These are phyloP conservation scores for Fusarium ambrosium DNA, from an alignment of 2,329 filamentous ascomycete species.

Conservation along the genomic window DNA sequence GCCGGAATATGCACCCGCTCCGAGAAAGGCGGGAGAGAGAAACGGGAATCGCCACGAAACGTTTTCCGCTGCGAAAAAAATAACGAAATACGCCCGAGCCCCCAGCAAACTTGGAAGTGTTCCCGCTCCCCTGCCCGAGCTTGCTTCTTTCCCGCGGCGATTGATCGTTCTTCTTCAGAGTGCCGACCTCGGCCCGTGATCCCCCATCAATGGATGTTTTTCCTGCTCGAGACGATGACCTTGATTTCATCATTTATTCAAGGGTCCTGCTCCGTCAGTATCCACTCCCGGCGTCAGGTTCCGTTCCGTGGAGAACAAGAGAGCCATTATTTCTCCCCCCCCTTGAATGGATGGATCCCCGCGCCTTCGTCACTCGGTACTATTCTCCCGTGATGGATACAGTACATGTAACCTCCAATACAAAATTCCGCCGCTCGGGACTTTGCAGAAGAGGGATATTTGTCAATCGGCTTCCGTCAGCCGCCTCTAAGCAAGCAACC, in stretches of 20 bases:
- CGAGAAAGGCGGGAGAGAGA: slow-evolving; percentile 10
- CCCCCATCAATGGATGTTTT: not conserved
- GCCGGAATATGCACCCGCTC: slow-evolving; percentile 18
- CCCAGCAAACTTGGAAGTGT: not conserved
- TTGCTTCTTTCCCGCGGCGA: not conserved
- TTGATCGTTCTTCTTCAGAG: not conserved
- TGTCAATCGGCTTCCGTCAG: not conserved
- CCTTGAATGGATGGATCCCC: slow-evolving; percentile 14
- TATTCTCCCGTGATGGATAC: not conserved
- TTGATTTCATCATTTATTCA: slow-evolving; percentile 3
- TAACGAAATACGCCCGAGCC: slow-evolving; percentile 24
- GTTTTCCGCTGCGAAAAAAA: not conserved
- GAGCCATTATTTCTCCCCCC: slow-evolving; percentile 5
- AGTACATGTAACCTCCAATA: not conserved
- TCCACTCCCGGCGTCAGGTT: slow-evolving; percentile 2
- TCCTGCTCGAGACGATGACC: not conserved
- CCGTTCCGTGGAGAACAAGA: slow-evolving; percentile 8
- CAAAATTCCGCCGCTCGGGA: not conserved
- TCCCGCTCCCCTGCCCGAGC: not conserved
- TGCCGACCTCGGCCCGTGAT: not conserved
- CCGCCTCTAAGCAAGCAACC: not conserved
- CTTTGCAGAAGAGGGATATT: not conserved
- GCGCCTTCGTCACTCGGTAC: not conserved
- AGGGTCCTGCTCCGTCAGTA: slow-evolving; percentile 8
- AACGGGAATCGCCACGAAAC: slow-evolving; percentile 9